Evolutionary conservation across 73 alveolate genomes (phyloP), one percentile per base, ranked within the genome.

Genomic region (Breviolum minutum): DNA sequence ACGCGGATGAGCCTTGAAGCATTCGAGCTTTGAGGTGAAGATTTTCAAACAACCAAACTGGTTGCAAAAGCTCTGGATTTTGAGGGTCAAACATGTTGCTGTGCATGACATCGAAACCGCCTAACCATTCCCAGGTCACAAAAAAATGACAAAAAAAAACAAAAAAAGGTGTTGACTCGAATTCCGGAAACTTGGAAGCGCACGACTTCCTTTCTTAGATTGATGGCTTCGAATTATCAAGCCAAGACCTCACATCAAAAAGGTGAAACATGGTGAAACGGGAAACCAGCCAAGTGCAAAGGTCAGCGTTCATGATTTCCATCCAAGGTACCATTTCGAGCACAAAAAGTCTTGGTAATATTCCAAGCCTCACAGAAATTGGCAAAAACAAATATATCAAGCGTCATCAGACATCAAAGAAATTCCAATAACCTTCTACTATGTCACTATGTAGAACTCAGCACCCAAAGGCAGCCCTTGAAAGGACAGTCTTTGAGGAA

Each of bases 21-120:
- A 40, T 40, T 40, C 54, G 54, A 40, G 54, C 54, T 40, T 40
- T 40, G 54, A 40, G 54, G 54, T 40, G 54, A 40, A 40, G 54
- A 40, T 40, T 40, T 40, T 40, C 5, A 17, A 68, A 14, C 77
- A 22, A 2, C 17, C n/a, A 17, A 68, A 68, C 77, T 22, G 24
- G 77, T 68, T 68, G 8, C 6, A 68, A 40, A 40, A 40, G 26
- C 29, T 17, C 16, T 24, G 32, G 6, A 27, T 22, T 20, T 76
- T 22, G 30, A 86, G 95, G 80, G n/a, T 13, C 69, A 2, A 24
- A 60, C 96, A 90, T 90, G 40, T 74, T 90, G 87, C 96, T 90
- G 88, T 93, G 98, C 98, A 93, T 93, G 61, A 93, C 98, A 40
- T 93, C 98, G 68, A 93, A 93, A 48, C 98, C 98, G 29, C 96